Percentiles rank a stretch among this genome's conserved stretches.
Conservation (phyloP, 139 green algal species). For the Chlamydomonas incerta region DNA sequence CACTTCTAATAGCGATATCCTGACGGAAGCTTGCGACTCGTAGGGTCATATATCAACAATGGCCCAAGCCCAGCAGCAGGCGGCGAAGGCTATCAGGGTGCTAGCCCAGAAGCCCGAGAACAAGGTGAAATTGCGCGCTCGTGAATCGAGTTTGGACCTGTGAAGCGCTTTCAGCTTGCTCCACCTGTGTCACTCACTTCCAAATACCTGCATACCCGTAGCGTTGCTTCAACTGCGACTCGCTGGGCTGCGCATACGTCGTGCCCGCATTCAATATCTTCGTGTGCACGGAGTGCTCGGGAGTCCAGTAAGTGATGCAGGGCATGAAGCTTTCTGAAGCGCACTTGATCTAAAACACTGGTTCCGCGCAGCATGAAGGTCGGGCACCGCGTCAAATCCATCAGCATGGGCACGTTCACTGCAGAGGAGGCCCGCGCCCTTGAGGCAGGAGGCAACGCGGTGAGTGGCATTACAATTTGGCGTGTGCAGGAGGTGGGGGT, state of each 20-base stretch:
- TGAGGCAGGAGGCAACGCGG: constrained; percentile 77
- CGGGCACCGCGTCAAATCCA: constrained; percentile 83
- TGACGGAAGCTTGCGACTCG: too few species aligned
- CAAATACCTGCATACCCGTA: constrained; percentile 62
- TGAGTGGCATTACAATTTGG: constrained; percentile 27
- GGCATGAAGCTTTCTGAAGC: background rate
- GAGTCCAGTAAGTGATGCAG: constrained; percentile 77
- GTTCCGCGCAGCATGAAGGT: constrained; percentile 77
- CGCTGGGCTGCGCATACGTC: constrained; percentile 64
- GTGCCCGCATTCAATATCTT: constrained; percentile 79
- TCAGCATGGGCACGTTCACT: constrained; percentile 84
- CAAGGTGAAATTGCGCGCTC: background rate
- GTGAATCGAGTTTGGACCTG: too few species aligned
- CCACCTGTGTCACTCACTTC: too few species aligned
- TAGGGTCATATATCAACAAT: too few species aligned
- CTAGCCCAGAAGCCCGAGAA: background rate
- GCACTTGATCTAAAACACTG: background rate
- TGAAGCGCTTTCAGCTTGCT: too few species aligned
- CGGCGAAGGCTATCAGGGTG: too few species aligned
- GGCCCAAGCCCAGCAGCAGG: too few species aligned
- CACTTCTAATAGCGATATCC: too few species aligned
- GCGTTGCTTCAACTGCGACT: constrained; percentile 69
- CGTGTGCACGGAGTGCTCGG: constrained; percentile 84
- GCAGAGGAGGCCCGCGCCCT: constrained; percentile 77
- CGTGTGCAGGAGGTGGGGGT: too few species aligned